Evolutionary conservation across 345 rosid species (phyloP).

Genomic region (Erucastrum elatum): DNA sequence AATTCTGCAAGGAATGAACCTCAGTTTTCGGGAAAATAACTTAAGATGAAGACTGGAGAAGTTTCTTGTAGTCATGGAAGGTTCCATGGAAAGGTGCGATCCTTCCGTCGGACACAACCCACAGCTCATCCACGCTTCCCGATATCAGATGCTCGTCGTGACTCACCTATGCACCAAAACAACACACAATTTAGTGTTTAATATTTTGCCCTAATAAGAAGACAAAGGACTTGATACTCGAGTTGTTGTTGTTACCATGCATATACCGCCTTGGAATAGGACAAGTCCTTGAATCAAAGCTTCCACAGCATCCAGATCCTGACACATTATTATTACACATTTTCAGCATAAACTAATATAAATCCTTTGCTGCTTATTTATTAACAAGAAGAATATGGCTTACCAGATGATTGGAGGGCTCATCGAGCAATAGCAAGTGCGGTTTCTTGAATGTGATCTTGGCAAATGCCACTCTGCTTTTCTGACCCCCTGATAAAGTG

Average conservation of each 20-base stretch:
- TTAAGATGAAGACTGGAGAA: constrained; percentile 60
- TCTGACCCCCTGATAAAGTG: constrained; percentile 98
- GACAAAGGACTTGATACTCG: not conserved
- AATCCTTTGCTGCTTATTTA: not conserved
- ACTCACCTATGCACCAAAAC: constrained; percentile 66
- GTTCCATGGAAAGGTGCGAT: constrained; percentile 76
- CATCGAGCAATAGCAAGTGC: constrained; percentile 93
- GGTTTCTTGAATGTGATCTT: constrained; percentile 99
- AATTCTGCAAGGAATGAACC: constrained; percentile 7
- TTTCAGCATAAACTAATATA: constrained; percentile 1
- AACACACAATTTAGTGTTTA: not conserved
- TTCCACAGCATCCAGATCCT: constrained; percentile 99
- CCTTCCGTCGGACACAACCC: constrained; percentile 86
- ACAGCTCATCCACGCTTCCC: constrained; percentile 93
- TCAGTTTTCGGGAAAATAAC: not conserved
- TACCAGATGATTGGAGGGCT: constrained; percentile 99
- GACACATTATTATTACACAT: not conserved
- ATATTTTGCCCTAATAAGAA: not conserved
- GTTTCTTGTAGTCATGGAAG: constrained; percentile 91
- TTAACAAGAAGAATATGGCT: constrained; percentile 38
- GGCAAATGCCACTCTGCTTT: constrained; percentile 98
- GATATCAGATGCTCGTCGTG: constrained; percentile 97
- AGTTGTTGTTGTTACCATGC: constrained; percentile 56
- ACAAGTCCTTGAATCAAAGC: constrained; percentile 98
- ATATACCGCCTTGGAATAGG: constrained; percentile 93